Base-by-base conservation (phyloP, 2,329 filamentous ascomycete genomes). In the Aureobasidium musti region DNA sequence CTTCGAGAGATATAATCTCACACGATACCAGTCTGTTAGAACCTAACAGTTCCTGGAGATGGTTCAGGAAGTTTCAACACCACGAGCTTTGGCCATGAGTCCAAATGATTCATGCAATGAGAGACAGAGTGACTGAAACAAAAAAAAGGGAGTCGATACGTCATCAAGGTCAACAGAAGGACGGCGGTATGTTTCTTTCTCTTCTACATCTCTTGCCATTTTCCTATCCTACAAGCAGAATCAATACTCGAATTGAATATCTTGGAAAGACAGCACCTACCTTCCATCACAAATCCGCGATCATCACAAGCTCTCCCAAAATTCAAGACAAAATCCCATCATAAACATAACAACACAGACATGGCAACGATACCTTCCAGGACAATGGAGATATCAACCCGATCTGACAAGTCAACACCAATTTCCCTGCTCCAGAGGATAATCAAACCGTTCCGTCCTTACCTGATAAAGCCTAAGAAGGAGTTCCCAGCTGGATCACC, bases 401-500 rank as follows among this genome's bases (percentile, higher is more conserved):
- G 79, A 65, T 70, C 74, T 59, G 76, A 80, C 30, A 78, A 78
- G 63, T 73, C 71, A 28, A 59, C 72, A 11, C 52, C 65, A 26
- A 81, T 78, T 71, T 64, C 71, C 26, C 33, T 80, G 5, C 68
- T 81, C 1, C 77, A 81, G 23, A 71, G 74, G 5, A 21, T 80
- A 23, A 71, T 79, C 10, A 74, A 76, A 7, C 75, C 76, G 1
- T 76, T 82, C 53, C 75, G 75, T 63, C 71, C 71, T 5, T 72
- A 69, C 13, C 72, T 82, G 41, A 75, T 77, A 56, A 72, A 75
- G 11, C 74, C 77, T 8, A 70, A 73, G 33, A 70, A 70, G 14
- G 67, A 61, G 11, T 70, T 65, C 8, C 78, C 79, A 8, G 70
- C 77, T 23, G 81, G 80, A 49, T 82, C 80, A 3, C 75, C 77